Evolutionary conservation across 352 stramenopile genomes (phyloP).

Genomic region (Pythium angustatum): DNA sequence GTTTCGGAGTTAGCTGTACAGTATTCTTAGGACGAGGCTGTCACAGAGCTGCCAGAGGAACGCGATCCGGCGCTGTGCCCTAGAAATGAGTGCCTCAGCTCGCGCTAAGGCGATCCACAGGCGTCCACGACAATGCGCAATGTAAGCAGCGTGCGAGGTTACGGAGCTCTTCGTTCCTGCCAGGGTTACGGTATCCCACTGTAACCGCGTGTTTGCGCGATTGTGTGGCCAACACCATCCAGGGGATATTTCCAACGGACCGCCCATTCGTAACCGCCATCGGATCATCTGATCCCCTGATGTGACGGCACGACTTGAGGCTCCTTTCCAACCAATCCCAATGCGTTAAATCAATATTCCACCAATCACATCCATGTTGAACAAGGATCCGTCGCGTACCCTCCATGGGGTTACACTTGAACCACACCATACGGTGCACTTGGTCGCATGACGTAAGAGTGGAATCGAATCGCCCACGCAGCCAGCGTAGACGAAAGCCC

Average conservation of each 20-base stretch:
- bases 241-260: constrained; percentile 2
- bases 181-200: background rate
- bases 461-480: background rate
- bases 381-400: constrained; percentile 18
- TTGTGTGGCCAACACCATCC: constrained; percentile 22
- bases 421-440: constrained; percentile 7
- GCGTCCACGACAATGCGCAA: too few species aligned
- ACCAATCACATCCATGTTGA: constrained; percentile 26
- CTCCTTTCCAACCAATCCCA: constrained; percentile 3
- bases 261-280: too few species aligned
- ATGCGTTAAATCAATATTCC: constrained; percentile 1
- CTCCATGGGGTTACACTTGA: constrained; percentile 10
- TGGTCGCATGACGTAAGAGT: constrained; percentile 13
- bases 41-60: too few species aligned
- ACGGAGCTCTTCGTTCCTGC: background rate
- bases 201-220: constrained; percentile 16
- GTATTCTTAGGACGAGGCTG: too few species aligned
- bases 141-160: too few species aligned
- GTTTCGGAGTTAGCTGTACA: too few species aligned
- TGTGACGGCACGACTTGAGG: constrained; percentile 10
- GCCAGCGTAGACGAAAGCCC: constrained; percentile 18
- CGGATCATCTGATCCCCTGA: constrained; percentile 2
- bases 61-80: too few species aligned
- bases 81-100: too few species aligned
- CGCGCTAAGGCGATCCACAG: too few species aligned